Percentiles rank a stretch among this genome's conserved stretches.
phyloP scores from a whole-genome alignment of 202 grass and related monocot genomes.

The Carex arenaria region DNA sequence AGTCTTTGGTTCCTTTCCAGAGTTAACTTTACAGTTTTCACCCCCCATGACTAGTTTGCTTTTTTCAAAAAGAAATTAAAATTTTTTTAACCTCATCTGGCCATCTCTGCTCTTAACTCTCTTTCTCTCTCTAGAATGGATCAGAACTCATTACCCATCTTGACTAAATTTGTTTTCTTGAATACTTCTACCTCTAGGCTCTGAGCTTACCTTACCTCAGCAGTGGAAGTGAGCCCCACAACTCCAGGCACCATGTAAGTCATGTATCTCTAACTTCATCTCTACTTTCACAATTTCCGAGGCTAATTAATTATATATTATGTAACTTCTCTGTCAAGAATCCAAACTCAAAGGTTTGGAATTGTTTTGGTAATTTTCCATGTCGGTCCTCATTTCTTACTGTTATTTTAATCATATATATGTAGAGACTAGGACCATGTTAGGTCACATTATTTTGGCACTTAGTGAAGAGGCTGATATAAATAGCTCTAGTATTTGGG shows the following conservation, averaged over 20 bases:
- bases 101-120: background rate
- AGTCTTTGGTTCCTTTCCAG: slow-evolving; percentile 30
- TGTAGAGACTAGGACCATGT: background rate
- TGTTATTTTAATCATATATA: background rate
- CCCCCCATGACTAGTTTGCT: background rate
- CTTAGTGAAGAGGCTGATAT: slow-evolving; percentile 10
- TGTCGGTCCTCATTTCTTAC: background rate
- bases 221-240: slow-evolving; percentile 33
- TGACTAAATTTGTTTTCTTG: slow-evolving; percentile 14
- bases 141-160: background rate
- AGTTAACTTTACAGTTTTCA: slow-evolving; percentile 27
- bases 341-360: background rate
- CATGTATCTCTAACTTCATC: slow-evolving; percentile 6
- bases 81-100: slow-evolving; percentile 4
- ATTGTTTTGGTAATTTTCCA: background rate
- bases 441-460: background rate
- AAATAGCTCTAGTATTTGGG: background rate
- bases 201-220: slow-evolving; percentile 64
- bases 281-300: background rate
- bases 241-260: slow-evolving; percentile 34
- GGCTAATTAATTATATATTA: background rate
- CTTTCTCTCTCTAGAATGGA: background rate
- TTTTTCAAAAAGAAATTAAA: slow-evolving; percentile 6
- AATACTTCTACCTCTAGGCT: slow-evolving; percentile 42
- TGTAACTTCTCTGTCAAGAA: background rate